Percentiles rank a stretch among this genome's conserved stretches.
Conservation (phyloP, 2,329 filamentous ascomycete genomes). For the Claviceps sp. region DNA sequence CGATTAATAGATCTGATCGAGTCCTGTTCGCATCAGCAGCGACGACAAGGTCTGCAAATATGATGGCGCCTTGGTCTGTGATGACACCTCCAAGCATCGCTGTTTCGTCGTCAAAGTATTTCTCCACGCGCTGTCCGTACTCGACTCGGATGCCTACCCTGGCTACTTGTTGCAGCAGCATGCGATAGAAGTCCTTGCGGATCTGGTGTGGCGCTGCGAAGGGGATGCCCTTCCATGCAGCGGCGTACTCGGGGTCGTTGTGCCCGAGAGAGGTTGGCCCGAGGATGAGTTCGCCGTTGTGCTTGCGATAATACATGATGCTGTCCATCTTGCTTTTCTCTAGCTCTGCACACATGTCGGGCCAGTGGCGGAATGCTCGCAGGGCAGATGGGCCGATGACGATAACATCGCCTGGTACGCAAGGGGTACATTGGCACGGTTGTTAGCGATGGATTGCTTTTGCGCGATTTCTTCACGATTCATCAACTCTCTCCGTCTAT, state of each 20-base stretch:
- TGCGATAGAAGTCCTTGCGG: conserved; percentile 1
- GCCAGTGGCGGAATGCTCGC: conserved; percentile 5
- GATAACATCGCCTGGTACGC: conserved; percentile 1
- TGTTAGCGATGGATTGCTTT: not conserved
- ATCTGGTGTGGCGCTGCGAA: not conserved
- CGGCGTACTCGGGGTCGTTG: conserved; percentile 1
- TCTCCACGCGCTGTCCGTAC: not conserved
- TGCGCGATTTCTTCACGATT: no score
- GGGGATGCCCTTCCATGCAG: not conserved
- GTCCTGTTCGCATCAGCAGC: conserved; percentile 7
- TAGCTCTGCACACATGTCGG: conserved; percentile 3
- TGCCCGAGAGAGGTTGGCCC: not conserved
- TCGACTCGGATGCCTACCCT: conserved; percentile 4
- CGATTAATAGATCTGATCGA: not conserved
- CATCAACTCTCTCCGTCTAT: not conserved
- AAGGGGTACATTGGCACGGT: not conserved
- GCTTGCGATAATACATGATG: not conserved
- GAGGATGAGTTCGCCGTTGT: conserved; percentile 2
- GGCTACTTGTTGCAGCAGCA: conserved; percentile 2
- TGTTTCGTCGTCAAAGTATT: conserved; percentile 3
- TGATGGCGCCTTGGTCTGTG: not conserved
- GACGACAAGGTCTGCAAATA: conserved; percentile 5
- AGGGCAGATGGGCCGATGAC: conserved; percentile 4
- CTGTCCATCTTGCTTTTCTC: conserved; percentile 1
- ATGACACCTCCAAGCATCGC: not conserved